Conservation (phyloP, 2,329 filamentous ascomycete genomes). For the Chaetothyriales sp. region DNA sequence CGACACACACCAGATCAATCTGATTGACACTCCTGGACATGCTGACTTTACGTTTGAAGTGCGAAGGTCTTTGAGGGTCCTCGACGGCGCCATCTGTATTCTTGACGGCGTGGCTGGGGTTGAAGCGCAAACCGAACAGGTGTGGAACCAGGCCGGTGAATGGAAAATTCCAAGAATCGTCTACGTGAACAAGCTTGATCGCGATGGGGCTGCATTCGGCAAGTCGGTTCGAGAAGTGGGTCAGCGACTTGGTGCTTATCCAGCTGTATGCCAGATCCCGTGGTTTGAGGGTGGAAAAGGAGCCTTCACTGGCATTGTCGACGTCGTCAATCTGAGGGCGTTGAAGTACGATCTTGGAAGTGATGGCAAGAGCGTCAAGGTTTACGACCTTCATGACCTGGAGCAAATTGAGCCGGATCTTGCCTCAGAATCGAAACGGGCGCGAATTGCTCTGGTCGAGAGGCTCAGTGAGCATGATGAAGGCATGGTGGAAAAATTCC, state of each 20-base stretch:
- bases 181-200: slow-evolving; percentile 75
- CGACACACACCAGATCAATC: slow-evolving; percentile 57
- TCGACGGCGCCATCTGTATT: slow-evolving; percentile 86
- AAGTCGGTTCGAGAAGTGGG: slow-evolving; percentile 78
- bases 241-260: slow-evolving; percentile 65
- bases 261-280: slow-evolving; percentile 84
- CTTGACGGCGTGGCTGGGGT: slow-evolving; percentile 87
- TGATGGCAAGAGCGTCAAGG: slow-evolving; percentile 50
- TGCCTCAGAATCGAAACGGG: slow-evolving; percentile 56
- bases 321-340: slow-evolving; percentile 62
- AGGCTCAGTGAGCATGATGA: slow-evolving; percentile 81
- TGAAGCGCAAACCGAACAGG: slow-evolving; percentile 91
- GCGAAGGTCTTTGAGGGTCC: slow-evolving; percentile 70
- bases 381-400: slow-evolving; percentile 43
- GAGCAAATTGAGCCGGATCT: slow-evolving; percentile 36
- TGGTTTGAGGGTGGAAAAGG: slow-evolving; percentile 72
- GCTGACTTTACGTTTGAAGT: slow-evolving; percentile 98
- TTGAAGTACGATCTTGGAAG: slow-evolving; percentile 57
- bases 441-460: slow-evolving; percentile 67
- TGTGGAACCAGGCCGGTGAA: slow-evolving; percentile 79
- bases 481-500: slow-evolving; percentile 66
- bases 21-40: slow-evolving; percentile 93
- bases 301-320: slow-evolving; percentile 67
- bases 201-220: slow-evolving; percentile 68
- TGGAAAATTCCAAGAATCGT: slow-evolving; percentile 74